phyloP scores from a whole-genome alignment of 164 flowering plant genomes.

The Chimonanthus salicifolius region DNA sequence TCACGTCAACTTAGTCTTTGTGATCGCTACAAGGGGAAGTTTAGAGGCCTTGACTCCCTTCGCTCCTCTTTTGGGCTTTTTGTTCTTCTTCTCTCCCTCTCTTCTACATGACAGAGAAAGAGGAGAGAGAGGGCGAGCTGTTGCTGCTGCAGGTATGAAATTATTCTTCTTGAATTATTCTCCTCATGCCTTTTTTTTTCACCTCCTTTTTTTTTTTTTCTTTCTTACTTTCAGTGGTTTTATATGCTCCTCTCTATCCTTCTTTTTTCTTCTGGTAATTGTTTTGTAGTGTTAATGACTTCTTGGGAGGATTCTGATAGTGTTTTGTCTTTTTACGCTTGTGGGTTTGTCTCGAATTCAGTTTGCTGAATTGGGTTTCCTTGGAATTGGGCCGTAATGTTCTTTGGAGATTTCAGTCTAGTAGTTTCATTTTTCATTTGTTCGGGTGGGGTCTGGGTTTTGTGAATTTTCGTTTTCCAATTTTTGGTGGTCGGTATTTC shows the following conservation, averaged over 20 bases:
- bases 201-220: not conserved
- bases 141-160: not conserved
- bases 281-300: not conserved
- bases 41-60: not conserved
- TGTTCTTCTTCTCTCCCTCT: not conserved
- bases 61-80: too few relatives aligned
- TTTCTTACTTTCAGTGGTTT: not conserved
- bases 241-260: not conserved
- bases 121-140: not conserved
- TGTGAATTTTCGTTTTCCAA: too few relatives aligned
- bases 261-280: not conserved
- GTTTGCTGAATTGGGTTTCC: constrained; percentile 4
- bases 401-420: too few relatives aligned
- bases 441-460: not conserved
- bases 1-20: not conserved
- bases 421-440: too few relatives aligned
- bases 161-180: not conserved
- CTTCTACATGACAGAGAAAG: not conserved
- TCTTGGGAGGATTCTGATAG: not conserved
- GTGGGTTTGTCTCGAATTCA: not conserved
- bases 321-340: not conserved
- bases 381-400: not conserved
- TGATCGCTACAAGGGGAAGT: not conserved
- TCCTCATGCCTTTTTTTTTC: not conserved
- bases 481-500: not conserved